Conservation (phyloP, 768 basidiomycete genomes). For the Psilocybe cyanescens region DNA sequence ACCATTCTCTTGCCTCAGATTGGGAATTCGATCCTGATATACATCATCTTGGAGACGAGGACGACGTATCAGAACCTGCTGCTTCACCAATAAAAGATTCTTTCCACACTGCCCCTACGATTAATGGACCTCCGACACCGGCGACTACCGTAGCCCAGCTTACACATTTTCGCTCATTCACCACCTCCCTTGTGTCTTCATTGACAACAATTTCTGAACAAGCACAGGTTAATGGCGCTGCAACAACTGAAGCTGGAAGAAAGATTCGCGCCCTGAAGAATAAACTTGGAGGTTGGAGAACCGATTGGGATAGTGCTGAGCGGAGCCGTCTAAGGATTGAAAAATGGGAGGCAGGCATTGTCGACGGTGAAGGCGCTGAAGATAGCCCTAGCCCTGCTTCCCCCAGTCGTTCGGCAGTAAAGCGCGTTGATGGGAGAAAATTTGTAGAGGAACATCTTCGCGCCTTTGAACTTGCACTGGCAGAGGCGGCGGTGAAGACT, state of each 20-base stretch:
- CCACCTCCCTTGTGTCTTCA: constrained; percentile 73
- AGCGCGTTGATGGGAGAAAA: constrained; percentile 67
- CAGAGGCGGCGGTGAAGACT: constrained; percentile 76
- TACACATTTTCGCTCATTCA: constrained; percentile 71
- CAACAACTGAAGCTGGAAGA: constrained; percentile 83
- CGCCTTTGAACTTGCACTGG: constrained; percentile 74
- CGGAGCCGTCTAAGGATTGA: constrained; percentile 76
- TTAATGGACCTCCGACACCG: constrained; percentile 57
- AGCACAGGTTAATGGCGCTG: constrained; percentile 86
- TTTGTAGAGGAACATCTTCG: constrained; percentile 79
- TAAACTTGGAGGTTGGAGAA: constrained; percentile 77
- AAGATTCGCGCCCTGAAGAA: constrained; percentile 88
- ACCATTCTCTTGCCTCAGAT: constrained; percentile 42
- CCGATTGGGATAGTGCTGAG: constrained; percentile 87
- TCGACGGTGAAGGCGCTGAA: constrained; percentile 41
- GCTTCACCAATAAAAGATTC: constrained; percentile 60
- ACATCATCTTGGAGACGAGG: constrained; percentile 50
- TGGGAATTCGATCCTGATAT: constrained; percentile 66
- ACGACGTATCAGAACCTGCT: constrained; percentile 46
- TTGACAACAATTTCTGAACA: constrained; percentile 83
- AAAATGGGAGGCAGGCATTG: constrained; percentile 74
- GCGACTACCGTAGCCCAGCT: constrained; percentile 67
- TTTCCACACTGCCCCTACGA: constrained; percentile 54
- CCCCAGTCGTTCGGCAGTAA: constrained; percentile 33
- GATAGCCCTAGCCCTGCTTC: constrained; percentile 28